Base-by-base conservation (phyloP, 1,284 basidiomycete species). In the Papiliotrema flavescens region DNA sequence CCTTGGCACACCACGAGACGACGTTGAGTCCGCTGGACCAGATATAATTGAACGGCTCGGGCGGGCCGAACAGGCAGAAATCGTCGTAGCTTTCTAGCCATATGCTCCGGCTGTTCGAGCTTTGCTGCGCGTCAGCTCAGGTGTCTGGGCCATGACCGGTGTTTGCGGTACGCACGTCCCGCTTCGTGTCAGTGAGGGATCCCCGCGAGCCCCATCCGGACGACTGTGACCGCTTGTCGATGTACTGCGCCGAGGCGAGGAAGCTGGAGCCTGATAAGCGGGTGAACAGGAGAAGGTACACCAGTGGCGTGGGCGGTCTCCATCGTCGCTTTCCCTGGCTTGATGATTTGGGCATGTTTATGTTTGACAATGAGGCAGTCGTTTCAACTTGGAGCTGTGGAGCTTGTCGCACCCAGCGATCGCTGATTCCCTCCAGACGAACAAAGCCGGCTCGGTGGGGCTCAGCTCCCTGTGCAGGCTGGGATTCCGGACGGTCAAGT, bases 41-140 rank as follows among this genome's bases (percentile, higher is more conserved):
- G 20, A 71, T 61, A 1, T 54, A 37, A 11, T 37, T 44, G 35
- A 60, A 61, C 11, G 63, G 60, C 15, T 63, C 60, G 0, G 57
- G 35, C 8, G 67, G 67, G 8, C 65, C 69, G 45, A 57, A 66
- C 13, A 71, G 50, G 56, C 69, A 71, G 50, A 71, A 69, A 44
- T 71, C 65, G 35, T 61, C 57, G 41, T 61, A 52, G 1, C 56
- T 56, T 19, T 54, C 43, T 13, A 68, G 45, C 46, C 47, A 61
- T 15, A 67, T 34, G 6, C 56, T 47, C n/a, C 45, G 43, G 36
- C 54, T 59, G 3, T 19, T 51, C 19, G 54, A 56, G n/a, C 14
- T 17, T 50, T 56, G 54, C 52, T 48, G 26, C 26, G 24, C 28
- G 34, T 47, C 22, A 53, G 41, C 24, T 9, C 40, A 6, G 28